Evolutionary conservation across 495 filamentous ascomycete species (phyloP).

Genomic region (Xylaria longipes): DNA sequence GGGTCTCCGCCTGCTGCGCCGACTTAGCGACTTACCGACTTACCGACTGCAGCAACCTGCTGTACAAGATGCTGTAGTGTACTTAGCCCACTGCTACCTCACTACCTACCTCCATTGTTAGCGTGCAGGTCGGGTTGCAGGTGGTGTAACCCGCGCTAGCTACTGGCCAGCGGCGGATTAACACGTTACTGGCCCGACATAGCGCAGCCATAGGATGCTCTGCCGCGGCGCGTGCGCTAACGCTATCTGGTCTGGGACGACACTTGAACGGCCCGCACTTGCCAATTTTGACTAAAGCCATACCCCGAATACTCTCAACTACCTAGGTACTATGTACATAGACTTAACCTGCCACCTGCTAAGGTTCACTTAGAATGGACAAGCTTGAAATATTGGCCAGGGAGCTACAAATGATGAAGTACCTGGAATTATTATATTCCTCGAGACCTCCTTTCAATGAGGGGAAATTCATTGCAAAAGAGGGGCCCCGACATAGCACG

Average conservation of each 20-base stretch:
- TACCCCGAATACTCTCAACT: neutral
- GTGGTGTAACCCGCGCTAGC: constrained; percentile 12
- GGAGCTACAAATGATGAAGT: neutral
- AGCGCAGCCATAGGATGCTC: neutral
- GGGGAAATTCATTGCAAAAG: neutral
- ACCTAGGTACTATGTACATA: too few species aligned
- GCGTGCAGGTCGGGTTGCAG: neutral
- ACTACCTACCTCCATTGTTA: neutral
- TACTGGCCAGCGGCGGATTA: constrained; percentile 8
- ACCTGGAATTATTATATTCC: neutral
- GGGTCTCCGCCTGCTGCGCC: constrained; percentile 19
- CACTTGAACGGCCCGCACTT: neutral
- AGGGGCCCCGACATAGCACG: neutral
- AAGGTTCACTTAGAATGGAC: too few species aligned
- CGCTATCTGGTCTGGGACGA: neutral
- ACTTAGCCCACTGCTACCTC: neutral
- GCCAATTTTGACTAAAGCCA: neutral
- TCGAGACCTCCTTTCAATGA: neutral
- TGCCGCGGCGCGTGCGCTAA: constrained; percentile 5
- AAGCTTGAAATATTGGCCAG: neutral
- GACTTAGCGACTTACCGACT: neutral
- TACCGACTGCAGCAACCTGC: neutral
- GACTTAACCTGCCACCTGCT: neutral
- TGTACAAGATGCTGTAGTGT: neutral
- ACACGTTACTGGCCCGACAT: constrained; percentile 20